These are phyloP conservation scores for Rubia peregrina DNA, from an alignment of 305 asterid genomes.

Conservation along the genomic window DNA sequence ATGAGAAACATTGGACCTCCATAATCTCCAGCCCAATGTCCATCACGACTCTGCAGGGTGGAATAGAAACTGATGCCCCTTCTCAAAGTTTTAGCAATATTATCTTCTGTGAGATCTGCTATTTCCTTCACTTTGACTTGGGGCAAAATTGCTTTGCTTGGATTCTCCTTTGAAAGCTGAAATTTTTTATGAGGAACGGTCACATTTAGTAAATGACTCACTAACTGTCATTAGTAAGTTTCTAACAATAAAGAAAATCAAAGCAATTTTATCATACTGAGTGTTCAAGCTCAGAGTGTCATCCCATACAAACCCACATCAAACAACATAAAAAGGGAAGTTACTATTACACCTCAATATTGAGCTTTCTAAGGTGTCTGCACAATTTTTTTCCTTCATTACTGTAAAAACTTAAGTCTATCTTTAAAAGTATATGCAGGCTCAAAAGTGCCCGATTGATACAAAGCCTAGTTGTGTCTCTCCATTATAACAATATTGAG, in stretches of 20 bases:
- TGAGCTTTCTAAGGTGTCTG: neutral
- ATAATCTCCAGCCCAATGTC: slow-evolving; percentile 89
- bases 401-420: neutral
- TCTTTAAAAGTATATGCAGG: too few species aligned
- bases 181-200: slow-evolving; percentile 9
- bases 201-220: neutral
- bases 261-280: neutral
- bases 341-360: neutral
- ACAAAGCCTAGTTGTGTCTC: neutral
- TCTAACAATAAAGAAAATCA: neutral
- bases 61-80: slow-evolving; percentile 70
- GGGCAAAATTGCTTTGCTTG: slow-evolving; percentile 31
- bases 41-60: slow-evolving; percentile 74
- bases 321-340: neutral
- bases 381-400: neutral
- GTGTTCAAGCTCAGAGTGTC: neutral
- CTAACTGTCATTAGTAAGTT: neutral
- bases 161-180: slow-evolving; percentile 75
- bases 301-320: neutral
- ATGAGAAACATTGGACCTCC: slow-evolving; percentile 61
- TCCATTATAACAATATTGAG: too few species aligned
- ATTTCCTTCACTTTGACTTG: slow-evolving; percentile 61
- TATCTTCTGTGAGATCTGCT: slow-evolving; percentile 68
- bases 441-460: too few species aligned
- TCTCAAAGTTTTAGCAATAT: slow-evolving; percentile 52